These are phyloP conservation scores for Coffea eugenioides DNA, from an alignment of 257 asterid species.

Conservation along the genomic window DNA sequence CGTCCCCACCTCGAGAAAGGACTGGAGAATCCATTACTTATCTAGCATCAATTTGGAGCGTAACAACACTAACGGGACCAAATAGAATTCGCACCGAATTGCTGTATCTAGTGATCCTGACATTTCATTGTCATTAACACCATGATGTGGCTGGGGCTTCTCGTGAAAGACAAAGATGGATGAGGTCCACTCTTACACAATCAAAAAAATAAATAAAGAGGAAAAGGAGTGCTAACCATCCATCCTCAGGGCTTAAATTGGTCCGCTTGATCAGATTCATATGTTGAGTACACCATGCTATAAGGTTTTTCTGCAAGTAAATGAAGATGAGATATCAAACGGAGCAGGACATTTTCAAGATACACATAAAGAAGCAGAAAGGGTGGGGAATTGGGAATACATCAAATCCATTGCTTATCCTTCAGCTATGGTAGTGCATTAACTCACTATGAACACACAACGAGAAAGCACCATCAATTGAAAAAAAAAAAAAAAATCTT, in stretches of 20 bases:
- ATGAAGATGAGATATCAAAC: not conserved
- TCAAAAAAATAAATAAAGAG: not conserved
- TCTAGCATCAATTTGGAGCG: constrained; percentile 16
- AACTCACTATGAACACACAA: not conserved
- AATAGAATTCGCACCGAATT: constrained; percentile 12
- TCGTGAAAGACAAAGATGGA: constrained; percentile 11
- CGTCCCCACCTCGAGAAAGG: constrained; percentile 10
- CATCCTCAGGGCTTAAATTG: not conserved
- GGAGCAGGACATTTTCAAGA: not conserved
- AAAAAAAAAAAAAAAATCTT: not conserved
- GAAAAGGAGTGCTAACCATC: not conserved
- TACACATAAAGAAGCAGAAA: not conserved
- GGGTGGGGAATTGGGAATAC: not conserved
- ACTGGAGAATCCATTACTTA: constrained; percentile 1
- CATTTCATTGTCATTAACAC: not conserved
- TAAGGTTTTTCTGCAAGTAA: not conserved
- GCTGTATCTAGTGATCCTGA: constrained; percentile 14
- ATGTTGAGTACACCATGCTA: not conserved
- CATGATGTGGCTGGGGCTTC: constrained; percentile 10
- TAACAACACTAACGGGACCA: constrained; percentile 13
- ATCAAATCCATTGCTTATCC: not conserved
- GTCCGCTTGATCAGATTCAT: not conserved
- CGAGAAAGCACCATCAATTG: not conserved
- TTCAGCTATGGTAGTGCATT: not conserved
- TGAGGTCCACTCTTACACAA: constrained; percentile 1